Percentiles rank a stretch among this genome's conserved stretches.
phyloP scores from a whole-genome alignment of 2,329 filamentous ascomycete species.

The Cladorrhinum sp. region DNA sequence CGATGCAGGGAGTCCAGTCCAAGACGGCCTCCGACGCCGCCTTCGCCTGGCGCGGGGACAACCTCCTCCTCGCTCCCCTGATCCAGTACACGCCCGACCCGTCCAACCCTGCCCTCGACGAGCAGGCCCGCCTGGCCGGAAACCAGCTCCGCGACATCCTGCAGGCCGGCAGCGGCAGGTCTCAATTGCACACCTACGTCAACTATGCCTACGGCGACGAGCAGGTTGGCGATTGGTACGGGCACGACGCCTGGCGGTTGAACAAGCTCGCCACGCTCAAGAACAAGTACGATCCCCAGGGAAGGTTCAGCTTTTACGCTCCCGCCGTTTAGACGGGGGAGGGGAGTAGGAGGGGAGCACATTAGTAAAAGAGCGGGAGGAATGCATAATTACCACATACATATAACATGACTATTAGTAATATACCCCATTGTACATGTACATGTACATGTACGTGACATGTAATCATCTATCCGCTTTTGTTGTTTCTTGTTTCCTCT shows the following conservation, averaged over 20 bases:
- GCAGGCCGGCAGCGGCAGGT: constrained; percentile 33
- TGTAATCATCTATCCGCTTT: too few species aligned
- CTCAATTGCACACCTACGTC: constrained; percentile 41
- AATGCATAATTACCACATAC: background rate
- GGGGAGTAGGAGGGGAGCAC: too few species aligned
- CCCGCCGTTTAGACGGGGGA: constrained; percentile 31
- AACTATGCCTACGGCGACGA: constrained; percentile 54
- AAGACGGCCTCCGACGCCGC: constrained; percentile 38
- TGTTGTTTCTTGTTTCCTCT: too few species aligned
- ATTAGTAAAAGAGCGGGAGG: too few species aligned
- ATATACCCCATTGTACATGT: too few species aligned
- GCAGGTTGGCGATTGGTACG: constrained; percentile 42
- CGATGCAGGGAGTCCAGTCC: constrained; percentile 41
- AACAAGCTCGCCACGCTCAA: constrained; percentile 45
- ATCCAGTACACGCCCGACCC: constrained; percentile 35
- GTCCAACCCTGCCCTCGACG: constrained; percentile 32
- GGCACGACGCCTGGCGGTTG: constrained; percentile 47
- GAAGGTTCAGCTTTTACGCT: constrained; percentile 44
- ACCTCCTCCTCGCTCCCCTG: constrained; percentile 40
- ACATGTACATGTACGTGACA: too few species aligned
- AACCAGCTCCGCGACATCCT: constrained; percentile 39
- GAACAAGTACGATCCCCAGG: constrained; percentile 45
- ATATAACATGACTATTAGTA: too few species aligned
- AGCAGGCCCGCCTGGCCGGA: constrained; percentile 35
- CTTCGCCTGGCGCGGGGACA: constrained; percentile 45